phyloP scores from a whole-genome alignment of 768 basidiomycete species.

The Panellus pusillus region DNA sequence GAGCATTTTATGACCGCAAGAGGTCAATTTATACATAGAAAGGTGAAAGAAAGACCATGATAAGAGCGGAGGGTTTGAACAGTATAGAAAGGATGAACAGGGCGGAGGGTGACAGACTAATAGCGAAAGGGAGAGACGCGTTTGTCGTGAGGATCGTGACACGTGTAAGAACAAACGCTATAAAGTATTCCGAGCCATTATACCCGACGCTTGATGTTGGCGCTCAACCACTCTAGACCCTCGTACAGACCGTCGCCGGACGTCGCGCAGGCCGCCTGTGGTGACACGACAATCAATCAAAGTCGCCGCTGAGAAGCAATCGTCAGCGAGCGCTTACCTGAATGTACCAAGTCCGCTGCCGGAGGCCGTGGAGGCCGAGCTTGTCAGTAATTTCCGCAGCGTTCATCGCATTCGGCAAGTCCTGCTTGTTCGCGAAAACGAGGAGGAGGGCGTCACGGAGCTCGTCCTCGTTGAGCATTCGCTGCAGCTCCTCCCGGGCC shows the following conservation, averaged over 20 bases:
- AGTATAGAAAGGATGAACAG: constrained; percentile 29
- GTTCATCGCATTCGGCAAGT: constrained; percentile 99
- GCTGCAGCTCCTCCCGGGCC: constrained; percentile 97
- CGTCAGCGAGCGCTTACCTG: constrained; percentile 55
- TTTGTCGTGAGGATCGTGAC: constrained; percentile 64
- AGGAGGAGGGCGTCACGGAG: constrained; percentile 97
- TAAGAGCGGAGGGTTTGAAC: constrained; percentile 24
- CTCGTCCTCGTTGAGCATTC: constrained; percentile 99
- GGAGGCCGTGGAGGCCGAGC: constrained; percentile 95
- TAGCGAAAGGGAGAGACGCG: constrained; percentile 43
- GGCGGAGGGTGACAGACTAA: constrained; percentile 35
- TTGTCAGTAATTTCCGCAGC: constrained; percentile 99
- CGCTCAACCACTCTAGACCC: constrained; percentile 95
- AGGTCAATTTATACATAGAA: constrained; percentile 33
- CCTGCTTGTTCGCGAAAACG: constrained; percentile 99
- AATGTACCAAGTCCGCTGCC: constrained; percentile 98
- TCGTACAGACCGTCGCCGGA: constrained; percentile 99
- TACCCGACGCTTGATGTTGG: constrained; percentile 84
- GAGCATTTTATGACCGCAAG: constrained; percentile 28
- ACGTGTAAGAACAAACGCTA: constrained; percentile 48
- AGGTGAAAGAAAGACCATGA: constrained; percentile 20
- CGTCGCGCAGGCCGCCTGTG: constrained; percentile 94
- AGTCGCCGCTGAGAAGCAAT: constrained; percentile 1
- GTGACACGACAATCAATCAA: constrained; percentile 14
- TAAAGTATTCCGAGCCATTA: constrained; percentile 55